A percentile compares a stretch with the other conserved stretches of the same genome.
Conservation (phyloP, 2,329 filamentous ascomycete species). For the Fusarium graminum region DNA sequence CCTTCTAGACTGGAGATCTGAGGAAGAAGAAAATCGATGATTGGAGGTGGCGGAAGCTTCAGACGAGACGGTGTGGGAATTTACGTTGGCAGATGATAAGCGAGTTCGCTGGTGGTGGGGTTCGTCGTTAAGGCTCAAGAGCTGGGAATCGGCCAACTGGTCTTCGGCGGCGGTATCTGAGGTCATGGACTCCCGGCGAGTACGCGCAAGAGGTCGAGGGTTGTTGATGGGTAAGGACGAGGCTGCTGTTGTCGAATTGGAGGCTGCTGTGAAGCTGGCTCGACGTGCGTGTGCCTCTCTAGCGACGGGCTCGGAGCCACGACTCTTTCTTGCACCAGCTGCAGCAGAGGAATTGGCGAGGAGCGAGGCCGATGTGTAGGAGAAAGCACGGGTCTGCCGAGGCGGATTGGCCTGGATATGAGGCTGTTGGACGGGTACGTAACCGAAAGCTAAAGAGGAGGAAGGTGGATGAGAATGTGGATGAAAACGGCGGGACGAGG, state of each 20-base stretch:
- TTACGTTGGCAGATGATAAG: conserved; percentile 50
- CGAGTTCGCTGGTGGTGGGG: conserved; percentile 60
- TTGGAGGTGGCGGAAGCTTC: conserved; percentile 63
- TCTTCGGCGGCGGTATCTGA: conserved; percentile 59
- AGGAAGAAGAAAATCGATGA: conserved; percentile 58
- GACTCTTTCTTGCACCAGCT: conserved; percentile 64
- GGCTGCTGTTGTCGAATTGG: conserved; percentile 55
- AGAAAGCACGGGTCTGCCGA: conserved; percentile 42
- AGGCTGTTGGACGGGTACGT: conserved; percentile 24
- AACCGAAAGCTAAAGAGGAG: conserved; percentile 30
- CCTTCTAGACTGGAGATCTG: conserved; percentile 70
- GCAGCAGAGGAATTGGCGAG: conserved; percentile 62
- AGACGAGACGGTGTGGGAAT: conserved; percentile 55
- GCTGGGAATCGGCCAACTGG: conserved; percentile 56
- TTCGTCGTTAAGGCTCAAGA: conserved; percentile 61
- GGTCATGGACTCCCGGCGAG: conserved; percentile 59
- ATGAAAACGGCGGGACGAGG: conserved; percentile 39
- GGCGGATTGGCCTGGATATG: conserved; percentile 28
- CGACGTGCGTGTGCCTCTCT: conserved; percentile 69
- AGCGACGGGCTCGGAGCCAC: conserved; percentile 70
- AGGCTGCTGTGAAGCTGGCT: conserved; percentile 71
- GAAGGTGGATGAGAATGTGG: conserved; percentile 34
- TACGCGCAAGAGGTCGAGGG: conserved; percentile 58
- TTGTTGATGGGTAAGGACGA: conserved; percentile 52
- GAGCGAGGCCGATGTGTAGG: conserved; percentile 49